Percentiles rank a stretch among this genome's conserved stretches.
phyloP scores from a whole-genome alignment of 2,329 filamentous ascomycete species.

The Monosporascus sp. region DNA sequence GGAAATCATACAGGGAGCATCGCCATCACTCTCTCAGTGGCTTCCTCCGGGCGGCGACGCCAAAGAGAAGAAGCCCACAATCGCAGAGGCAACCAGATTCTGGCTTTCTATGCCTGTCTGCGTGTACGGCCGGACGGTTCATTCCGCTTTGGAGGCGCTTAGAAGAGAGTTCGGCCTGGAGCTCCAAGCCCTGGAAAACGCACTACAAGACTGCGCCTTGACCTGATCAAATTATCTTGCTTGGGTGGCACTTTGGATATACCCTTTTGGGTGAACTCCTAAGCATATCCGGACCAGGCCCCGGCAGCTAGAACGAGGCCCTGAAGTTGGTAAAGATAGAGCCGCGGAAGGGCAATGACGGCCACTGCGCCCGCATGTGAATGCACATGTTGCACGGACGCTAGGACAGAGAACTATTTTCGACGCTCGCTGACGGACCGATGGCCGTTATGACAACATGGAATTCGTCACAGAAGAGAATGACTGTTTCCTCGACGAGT shows the following conservation, averaged over 20 bases:
- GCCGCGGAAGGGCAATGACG: constrained; percentile 43
- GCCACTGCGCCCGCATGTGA: constrained; percentile 51
- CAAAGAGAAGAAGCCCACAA: neutral
- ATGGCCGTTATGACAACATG: constrained; percentile 45
- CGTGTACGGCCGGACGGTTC: constrained; percentile 46
- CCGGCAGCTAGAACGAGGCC: constrained; percentile 39
- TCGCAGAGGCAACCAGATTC: constrained; percentile 25
- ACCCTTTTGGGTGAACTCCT: constrained; percentile 49
- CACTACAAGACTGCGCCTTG: constrained; percentile 48
- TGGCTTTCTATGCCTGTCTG: constrained; percentile 47
- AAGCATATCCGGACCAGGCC: constrained; percentile 43
- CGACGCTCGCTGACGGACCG: constrained; percentile 46
- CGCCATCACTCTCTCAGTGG: constrained; percentile 15
- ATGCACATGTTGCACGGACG: constrained; percentile 41
- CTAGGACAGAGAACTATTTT: constrained; percentile 46
- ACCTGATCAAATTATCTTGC: constrained; percentile 41
- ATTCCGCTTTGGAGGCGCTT: constrained; percentile 34
- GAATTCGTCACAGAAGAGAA: constrained; percentile 33
- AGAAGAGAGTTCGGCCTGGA: constrained; percentile 31
- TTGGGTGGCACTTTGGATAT: constrained; percentile 39
- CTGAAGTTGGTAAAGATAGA: constrained; percentile 37
- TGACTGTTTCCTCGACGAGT: constrained; percentile 24
- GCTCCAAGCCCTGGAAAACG: constrained; percentile 49
- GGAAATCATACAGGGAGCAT: constrained; percentile 12
- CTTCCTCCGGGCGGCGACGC: constrained; percentile 4